Evolutionary conservation across 306 rosid genomes (phyloP).

Genomic region (Hippophae tibetana): DNA sequence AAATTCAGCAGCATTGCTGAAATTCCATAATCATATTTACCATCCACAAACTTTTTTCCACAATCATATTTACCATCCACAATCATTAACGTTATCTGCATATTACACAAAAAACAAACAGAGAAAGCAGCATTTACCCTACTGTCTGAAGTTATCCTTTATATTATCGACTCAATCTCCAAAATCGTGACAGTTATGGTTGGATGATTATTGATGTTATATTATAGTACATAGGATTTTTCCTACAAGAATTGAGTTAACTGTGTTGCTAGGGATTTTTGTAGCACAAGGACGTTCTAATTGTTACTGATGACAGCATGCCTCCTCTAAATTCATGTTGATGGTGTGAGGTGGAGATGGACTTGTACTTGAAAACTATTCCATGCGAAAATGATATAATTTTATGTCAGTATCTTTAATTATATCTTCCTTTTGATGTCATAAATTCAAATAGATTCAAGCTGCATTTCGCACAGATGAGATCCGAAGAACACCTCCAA

Average conservation of each 20-base stretch:
- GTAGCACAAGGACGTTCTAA: background rate
- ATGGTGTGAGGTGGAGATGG: background rate
- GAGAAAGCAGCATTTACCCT: too few species aligned
- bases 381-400: background rate
- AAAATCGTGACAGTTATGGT: background rate
- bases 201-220: background rate
- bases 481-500: constrained; percentile 85
- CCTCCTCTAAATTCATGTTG: background rate
- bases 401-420: constrained; percentile 8
- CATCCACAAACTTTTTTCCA: too few species aligned
- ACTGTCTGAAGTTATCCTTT: too few species aligned
- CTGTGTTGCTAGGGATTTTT: background rate
- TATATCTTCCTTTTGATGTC: constrained; percentile 8
- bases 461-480: constrained; percentile 98
- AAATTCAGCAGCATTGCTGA: too few species aligned
- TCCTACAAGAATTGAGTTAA: background rate
- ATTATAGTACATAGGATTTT: background rate
- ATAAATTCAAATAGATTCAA: constrained; percentile 55
- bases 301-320: background rate
- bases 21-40: too few species aligned
- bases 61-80: too few species aligned
- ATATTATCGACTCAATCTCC: too few species aligned
- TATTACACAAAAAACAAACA: too few species aligned
- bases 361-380: constrained; percentile 2
- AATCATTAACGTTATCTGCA: too few species aligned